Evolutionary conservation across 257 asterid species (phyloP), one percentile per base, ranked within the genome.

Genomic region (Marsdenia floribunda): DNA sequence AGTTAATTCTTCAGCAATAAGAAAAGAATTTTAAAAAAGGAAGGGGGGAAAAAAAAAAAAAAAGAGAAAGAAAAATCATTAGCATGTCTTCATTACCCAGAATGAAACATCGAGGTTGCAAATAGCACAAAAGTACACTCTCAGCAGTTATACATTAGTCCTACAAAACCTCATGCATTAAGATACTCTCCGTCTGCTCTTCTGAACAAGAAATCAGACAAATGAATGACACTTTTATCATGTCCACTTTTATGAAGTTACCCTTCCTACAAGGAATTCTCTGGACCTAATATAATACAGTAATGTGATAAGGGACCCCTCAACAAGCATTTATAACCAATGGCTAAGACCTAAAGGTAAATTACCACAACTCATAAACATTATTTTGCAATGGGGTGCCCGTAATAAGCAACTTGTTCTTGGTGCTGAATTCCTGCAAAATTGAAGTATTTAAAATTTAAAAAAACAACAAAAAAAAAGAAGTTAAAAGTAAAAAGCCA

Each of bases 361-460:
- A 54, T 84, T 83, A 95, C 99, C 99, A 95, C 79, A 95, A 96
- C 91, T 95, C 99, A 83, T 92, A 96, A 64, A 95, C 99, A 38
- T 97, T 95, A 86, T 95, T 95, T 85, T 95, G 99, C 80, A 95
- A 85, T 52, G 99, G 99, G 77, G 99, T 95, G 76, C 99, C 98
- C 59, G 98, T 93, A 64, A 95, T 93, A 26, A 95, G 92, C 90
- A 95, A 79, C 92, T 93, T 95, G 88, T 93, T 95, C 89, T 95
- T 95, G 33, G 98, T 91, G 91, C 89, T 90, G 73, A 95, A 95
- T 80, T 91, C 99, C 99, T 95, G 85, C 37, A 82, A 37, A 76
- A 78, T 74, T 55, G 80, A 69, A 77, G 49, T 21, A 55, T 55
- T 53, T 70, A 33, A 68, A 79, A 53, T 14, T 44, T 38, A 4